A percentile compares a stretch with the other conserved stretches of the same genome.
phyloP scores from a whole-genome alignment of 495 filamentous ascomycete species.

The Chaetomidium leptoderma region DNA sequence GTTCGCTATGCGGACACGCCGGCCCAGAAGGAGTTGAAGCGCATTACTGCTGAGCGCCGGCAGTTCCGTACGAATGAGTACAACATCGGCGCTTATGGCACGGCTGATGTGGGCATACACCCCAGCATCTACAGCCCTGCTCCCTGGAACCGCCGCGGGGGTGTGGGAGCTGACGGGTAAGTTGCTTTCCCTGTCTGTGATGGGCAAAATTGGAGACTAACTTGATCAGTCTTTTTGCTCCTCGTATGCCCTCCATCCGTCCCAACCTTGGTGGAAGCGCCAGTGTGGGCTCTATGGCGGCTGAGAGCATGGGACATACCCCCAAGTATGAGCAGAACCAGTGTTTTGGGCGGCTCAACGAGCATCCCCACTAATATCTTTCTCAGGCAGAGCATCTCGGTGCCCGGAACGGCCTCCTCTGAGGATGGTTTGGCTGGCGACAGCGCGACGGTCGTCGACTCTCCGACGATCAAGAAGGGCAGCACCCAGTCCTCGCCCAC shows the following conservation, averaged over 20 bases:
- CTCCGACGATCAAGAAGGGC: constrained; percentile 45
- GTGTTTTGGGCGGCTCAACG: neutral
- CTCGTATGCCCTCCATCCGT: constrained; percentile 24
- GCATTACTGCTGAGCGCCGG: constrained; percentile 84
- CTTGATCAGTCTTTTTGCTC: constrained; percentile 25
- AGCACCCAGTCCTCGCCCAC: constrained; percentile 50
- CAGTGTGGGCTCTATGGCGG: constrained; percentile 17
- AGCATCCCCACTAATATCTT: constrained; percentile 28
- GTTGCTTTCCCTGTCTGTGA: neutral
- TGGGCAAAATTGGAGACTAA: constrained; percentile 11
- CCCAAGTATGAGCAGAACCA: constrained; percentile 27
- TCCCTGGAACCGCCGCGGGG: constrained; percentile 33
- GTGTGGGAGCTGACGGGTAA: constrained; percentile 26
- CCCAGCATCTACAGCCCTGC: constrained; percentile 41
- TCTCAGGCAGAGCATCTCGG: constrained; percentile 28
- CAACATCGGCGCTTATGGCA: constrained; percentile 62
- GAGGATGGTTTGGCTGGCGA: constrained; percentile 45
- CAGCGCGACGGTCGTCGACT: constrained; percentile 48
- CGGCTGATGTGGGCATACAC: constrained; percentile 47
- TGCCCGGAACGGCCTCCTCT: constrained; percentile 31
- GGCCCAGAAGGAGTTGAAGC: constrained; percentile 92
- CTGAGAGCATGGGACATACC: constrained; percentile 20
- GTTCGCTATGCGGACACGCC: constrained; percentile 96
- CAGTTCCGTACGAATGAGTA: constrained; percentile 94
- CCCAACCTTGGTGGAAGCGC: constrained; percentile 16